Percentiles rank a stretch among this genome's conserved stretches.
Evolutionary conservation across 805 yeast genomes (phyloP).

Genomic region (Zygosaccharomyces lentus): DNA sequence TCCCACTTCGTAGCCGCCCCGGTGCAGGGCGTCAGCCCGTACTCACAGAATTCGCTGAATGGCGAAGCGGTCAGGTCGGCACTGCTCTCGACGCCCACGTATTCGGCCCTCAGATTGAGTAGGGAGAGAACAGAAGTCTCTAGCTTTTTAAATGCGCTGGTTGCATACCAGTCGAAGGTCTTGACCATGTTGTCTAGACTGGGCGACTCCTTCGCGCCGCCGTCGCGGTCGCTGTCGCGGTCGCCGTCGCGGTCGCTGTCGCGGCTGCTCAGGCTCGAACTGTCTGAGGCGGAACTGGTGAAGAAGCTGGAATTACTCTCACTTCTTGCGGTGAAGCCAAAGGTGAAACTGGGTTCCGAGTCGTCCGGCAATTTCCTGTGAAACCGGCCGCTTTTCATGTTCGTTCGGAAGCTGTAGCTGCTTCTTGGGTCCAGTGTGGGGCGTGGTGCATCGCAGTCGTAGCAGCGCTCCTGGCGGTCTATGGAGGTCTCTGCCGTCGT

Average conservation of each 20-base stretch:
- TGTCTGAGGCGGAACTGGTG: not conserved
- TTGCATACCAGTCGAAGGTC: conserved; percentile 5
- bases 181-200: not conserved
- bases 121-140: conserved; percentile 11
- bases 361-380: not conserved
- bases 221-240: not conserved
- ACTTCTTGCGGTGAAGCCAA: not conserved
- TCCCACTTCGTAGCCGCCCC: conserved; percentile 1
- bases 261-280: not conserved
- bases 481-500: not conserved
- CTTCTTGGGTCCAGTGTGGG: conserved; percentile 4
- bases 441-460: not conserved
- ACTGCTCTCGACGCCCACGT: not conserved
- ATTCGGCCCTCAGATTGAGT: conserved; percentile 1
- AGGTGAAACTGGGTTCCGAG: not conserved
- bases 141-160: conserved; percentile 9
- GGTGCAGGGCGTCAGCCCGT: not conserved
- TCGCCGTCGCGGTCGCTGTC: too few relatives aligned
- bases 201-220: not conserved
- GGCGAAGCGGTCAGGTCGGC: not conserved
- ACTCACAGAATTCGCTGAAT: not conserved
- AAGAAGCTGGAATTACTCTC: not conserved
- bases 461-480: not conserved
- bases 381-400: not conserved
- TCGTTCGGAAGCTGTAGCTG: conserved; percentile 1